These are phyloP conservation scores for Globisporangium polare DNA, from an alignment of 352 stramenopile species.

Conservation along the genomic window DNA sequence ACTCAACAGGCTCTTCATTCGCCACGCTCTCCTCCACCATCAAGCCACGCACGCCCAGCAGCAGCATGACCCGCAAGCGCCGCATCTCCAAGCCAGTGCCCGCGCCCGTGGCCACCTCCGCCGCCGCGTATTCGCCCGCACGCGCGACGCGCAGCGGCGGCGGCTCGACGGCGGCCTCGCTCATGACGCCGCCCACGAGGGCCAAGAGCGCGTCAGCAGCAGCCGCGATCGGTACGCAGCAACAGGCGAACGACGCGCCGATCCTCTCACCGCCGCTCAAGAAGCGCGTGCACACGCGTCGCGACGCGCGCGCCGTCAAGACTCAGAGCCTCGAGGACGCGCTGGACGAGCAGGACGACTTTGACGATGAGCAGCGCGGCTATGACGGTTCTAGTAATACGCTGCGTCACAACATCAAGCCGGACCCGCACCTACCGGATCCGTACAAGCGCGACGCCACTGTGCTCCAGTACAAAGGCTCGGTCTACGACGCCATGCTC, in stretches of 20 bases:
- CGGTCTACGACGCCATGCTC: constrained; percentile 60
- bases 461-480: constrained; percentile 34
- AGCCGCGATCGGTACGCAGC: not conserved
- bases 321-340: constrained; percentile 31
- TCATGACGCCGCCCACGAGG: constrained; percentile 3
- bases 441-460: constrained; percentile 33
- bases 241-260: constrained; percentile 14
- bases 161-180: not conserved
- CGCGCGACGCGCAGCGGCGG: constrained; percentile 6
- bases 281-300: constrained; percentile 38
- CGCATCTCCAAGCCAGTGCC: constrained; percentile 5
- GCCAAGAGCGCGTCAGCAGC: not conserved
- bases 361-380: constrained; percentile 17
- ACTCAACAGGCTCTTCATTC: not conserved
- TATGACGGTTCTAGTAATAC: constrained; percentile 11
- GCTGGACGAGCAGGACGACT: constrained; percentile 12
- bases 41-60: too few species aligned
- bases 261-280: constrained; percentile 49
- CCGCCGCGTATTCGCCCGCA: not conserved
- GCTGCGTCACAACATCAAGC: constrained; percentile 29
- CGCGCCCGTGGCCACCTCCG: not conserved
- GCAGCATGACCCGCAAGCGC: constrained; percentile 18
- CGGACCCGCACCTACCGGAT: constrained; percentile 47
- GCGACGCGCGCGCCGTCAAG: constrained; percentile 31
- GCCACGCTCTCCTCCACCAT: not conserved